Evolutionary conservation across 1,284 basidiomycete genomes (phyloP), one percentile per base, ranked within the genome.

Genomic region (Marasmius tenuissimus): DNA sequence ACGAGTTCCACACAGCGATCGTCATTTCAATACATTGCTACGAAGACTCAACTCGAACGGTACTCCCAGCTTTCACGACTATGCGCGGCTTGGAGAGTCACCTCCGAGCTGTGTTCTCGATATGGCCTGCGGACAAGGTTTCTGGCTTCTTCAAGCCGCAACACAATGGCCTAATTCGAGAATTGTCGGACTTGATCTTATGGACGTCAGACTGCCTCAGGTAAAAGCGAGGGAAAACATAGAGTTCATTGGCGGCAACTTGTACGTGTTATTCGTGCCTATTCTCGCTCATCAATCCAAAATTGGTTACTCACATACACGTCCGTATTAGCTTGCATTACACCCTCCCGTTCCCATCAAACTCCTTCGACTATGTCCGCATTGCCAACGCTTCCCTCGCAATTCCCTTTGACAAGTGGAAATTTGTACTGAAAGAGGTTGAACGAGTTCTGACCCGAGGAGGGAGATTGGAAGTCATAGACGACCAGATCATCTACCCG

Each of bases 391-490:
- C 90, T 4, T 77, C 80, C 6, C 77, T 89, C 11, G 82, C 81
- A 65, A 78, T 93, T 55, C 88, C 88, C 0, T 71, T 78, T 45
- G 74, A 81, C 14, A 73, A 78, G 58, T 92, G 89, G 89, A 72
- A 79, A 37, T 75, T 76, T 49, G 73, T 93, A 7, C 64, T 92
- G 14, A 65, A 68, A 0, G 85, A 93, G 77, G 81, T 80, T 5
- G 72, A 78, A 16, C 85, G 91, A 14, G 80, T 93, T 10, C 77
- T 92, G 18, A 76, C 75, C n/a, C 76, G 77, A 8, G 81, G 80
- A 20, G 88, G 90, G 5, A 80, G 82, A 14, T 74, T 92, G 2
- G 90, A 92, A 70, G 68, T 92, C 53, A 85, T 92, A 60, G 88
- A 91, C 72, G 90, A 92, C 69, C 77, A 87, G 65, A 71, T 89